phyloP scores from a whole-genome alignment of 1,284 basidiomycete species.

The Gymnopus androsaceus region DNA sequence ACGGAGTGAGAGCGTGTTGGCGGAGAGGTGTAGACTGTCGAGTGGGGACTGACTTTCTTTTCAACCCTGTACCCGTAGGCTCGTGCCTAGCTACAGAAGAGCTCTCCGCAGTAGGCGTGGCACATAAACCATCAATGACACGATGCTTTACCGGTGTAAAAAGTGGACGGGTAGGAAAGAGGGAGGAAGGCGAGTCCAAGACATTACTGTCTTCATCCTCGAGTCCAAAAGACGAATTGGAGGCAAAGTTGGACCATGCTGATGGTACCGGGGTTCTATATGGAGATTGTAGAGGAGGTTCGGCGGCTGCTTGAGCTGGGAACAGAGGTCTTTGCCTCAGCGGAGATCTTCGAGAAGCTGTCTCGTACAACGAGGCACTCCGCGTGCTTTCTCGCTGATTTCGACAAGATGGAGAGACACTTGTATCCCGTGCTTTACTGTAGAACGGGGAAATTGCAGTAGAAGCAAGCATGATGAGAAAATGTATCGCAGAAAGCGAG shows the following conservation, averaged over 20 bases:
- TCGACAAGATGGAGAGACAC: constrained; percentile 48
- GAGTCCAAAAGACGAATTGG: constrained; percentile 45
- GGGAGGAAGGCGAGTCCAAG: constrained; percentile 47
- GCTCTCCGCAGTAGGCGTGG: constrained; percentile 13
- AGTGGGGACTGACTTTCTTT: constrained; percentile 52
- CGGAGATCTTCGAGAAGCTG: constrained; percentile 60
- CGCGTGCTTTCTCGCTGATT: constrained; percentile 39
- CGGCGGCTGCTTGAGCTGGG: constrained; percentile 29
- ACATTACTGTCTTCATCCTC: constrained; percentile 56
- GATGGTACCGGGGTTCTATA: constrained; percentile 46
- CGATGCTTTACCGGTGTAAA: constrained; percentile 58
- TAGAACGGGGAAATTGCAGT: constrained; percentile 37
- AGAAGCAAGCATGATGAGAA: constrained; percentile 40
- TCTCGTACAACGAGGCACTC: constrained; percentile 40
- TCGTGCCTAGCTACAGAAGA: constrained; percentile 29
- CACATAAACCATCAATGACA: constrained; percentile 16
- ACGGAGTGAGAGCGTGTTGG: constrained; percentile 48
- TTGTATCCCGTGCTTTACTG: constrained; percentile 37
- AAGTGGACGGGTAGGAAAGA: constrained; percentile 46
- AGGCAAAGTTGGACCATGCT: constrained; percentile 36
- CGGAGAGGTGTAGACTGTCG: constrained; percentile 45
- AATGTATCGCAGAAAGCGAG: constrained; percentile 15
- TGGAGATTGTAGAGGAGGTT: constrained; percentile 56
- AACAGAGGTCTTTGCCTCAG: constrained; percentile 46
- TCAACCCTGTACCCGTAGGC: constrained; percentile 49